Evolutionary conservation across 257 asterid genomes (phyloP).

Genomic region (Solanum bulbocastanum): DNA sequence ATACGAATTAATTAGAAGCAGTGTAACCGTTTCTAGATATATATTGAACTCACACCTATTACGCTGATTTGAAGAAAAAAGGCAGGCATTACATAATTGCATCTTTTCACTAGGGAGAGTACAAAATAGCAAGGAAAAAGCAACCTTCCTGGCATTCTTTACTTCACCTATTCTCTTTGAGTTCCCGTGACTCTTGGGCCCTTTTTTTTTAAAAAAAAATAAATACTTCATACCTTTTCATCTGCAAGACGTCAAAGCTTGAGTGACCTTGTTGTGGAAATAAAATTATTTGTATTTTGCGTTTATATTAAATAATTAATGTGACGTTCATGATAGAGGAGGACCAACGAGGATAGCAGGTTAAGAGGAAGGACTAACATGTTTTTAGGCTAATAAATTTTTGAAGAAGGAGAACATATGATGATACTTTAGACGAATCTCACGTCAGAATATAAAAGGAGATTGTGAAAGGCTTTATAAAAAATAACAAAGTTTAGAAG

Average conservation of each 20-base stretch:
- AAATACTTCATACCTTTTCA: neutral
- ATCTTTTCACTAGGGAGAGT: neutral
- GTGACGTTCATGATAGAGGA: neutral
- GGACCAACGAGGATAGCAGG: neutral
- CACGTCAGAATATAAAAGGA: fast-evolving
- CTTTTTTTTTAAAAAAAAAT: neutral
- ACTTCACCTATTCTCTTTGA: neutral
- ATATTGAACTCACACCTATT: neutral
- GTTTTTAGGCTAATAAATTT: neutral
- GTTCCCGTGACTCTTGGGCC: neutral
- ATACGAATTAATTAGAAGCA: neutral
- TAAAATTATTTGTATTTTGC: neutral
- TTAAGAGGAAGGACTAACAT: neutral
- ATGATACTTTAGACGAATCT: neutral
- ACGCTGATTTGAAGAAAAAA: neutral
- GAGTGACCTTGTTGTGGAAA: neutral
- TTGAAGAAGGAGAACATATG: neutral
- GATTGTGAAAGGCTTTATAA: neutral
- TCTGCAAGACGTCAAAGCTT: neutral
- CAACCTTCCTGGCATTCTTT: neutral
- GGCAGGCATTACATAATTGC: neutral
- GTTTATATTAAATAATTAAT: neutral
- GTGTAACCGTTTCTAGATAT: neutral
- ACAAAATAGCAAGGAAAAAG: neutral
- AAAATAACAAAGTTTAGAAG: neutral